Conservation (phyloP, 2,329 filamentous ascomycete genomes). For the Aureobasidium sp. region DNA sequence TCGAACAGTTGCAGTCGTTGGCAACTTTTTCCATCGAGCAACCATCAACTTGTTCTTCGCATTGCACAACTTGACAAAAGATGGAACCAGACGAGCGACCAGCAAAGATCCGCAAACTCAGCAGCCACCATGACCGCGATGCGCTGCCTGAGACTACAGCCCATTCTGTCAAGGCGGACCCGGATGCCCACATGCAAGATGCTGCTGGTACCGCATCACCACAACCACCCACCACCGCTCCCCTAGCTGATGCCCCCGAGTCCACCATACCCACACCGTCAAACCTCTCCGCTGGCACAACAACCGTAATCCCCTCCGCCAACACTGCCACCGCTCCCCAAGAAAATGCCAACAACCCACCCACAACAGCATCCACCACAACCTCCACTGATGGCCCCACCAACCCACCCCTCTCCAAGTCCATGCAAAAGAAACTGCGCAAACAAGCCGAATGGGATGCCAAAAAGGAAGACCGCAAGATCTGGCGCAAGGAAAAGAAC, state of each 20-base stretch:
- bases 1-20: not conserved
- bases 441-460: constrained; percentile 69
- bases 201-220: constrained; percentile 1
- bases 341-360: not conserved
- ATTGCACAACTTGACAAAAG: not conserved
- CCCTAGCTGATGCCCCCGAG: constrained; percentile 1
- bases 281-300: constrained; percentile 12
- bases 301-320: not conserved
- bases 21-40: not conserved
- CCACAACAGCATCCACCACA: constrained; percentile 9
- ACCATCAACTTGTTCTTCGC: not conserved
- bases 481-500: constrained; percentile 49
- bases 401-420: constrained; percentile 60
- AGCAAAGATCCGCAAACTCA: constrained; percentile 47
- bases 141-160: not conserved
- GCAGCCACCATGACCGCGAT: constrained; percentile 27
- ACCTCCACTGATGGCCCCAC: not conserved
- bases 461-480: constrained; percentile 50
- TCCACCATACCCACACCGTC: not conserved
- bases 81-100: constrained; percentile 52
- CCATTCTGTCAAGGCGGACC: not conserved
- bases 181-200: not conserved
- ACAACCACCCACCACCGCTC: not conserved
- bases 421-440: constrained; percentile 70
- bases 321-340: not conserved